These are phyloP conservation scores for Ceratobasidium sp. DNA, from an alignment of 1,284 basidiomycete genomes.

Conservation along the genomic window DNA sequence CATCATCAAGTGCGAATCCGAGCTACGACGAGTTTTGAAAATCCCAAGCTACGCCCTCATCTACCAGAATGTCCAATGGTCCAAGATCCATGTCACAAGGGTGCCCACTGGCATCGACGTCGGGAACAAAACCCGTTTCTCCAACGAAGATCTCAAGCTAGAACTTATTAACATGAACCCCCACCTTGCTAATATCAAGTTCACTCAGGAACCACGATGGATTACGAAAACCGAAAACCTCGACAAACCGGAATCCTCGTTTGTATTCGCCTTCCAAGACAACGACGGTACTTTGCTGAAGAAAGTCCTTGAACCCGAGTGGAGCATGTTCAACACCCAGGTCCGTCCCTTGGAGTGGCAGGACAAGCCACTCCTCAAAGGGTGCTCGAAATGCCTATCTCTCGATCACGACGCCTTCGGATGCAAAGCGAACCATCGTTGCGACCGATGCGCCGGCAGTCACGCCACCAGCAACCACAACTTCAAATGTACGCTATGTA, in stretches of 20 bases:
- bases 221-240: background rate
- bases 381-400: background rate
- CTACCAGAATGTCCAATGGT: background rate
- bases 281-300: background rate
- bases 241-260: background rate
- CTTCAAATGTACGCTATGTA: background rate
- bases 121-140: background rate
- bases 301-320: background rate
- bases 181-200: background rate
- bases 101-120: background rate
- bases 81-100: background rate
- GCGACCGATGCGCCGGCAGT: background rate
- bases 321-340: background rate
- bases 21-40: background rate
- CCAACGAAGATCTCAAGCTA: background rate
- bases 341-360: background rate
- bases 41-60: background rate
- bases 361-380: background rate
- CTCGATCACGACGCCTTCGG: background rate
- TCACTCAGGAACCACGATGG: background rate
- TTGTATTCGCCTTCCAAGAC: conserved; percentile 3
- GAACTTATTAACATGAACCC: background rate
- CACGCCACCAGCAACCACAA: background rate
- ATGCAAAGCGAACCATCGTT: background rate
- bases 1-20: background rate